These are phyloP conservation scores for Fusarium sp. DNA, from an alignment of 2,329 filamentous ascomycete genomes.

Conservation along the genomic window DNA sequence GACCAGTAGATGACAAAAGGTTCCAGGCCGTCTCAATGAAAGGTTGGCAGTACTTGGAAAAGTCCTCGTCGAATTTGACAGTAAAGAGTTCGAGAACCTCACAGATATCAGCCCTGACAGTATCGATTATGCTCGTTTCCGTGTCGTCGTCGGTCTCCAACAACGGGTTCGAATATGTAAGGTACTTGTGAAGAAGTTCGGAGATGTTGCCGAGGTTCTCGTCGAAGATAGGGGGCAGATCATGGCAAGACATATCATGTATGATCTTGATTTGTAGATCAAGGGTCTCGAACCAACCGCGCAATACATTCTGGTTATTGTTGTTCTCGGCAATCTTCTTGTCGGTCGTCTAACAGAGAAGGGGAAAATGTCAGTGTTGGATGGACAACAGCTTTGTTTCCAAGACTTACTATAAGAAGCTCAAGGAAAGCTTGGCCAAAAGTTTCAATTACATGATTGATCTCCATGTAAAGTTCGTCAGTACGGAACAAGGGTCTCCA, in stretches of 20 bases:
- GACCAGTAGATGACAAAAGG: conserved; percentile 84
- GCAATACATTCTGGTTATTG: conserved; percentile 78
- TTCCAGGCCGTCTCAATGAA: conserved; percentile 95
- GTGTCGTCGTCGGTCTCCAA: conserved; percentile 88
- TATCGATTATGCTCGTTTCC: conserved; percentile 86
- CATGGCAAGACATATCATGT: conserved; percentile 97
- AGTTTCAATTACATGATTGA: conserved; percentile 90
- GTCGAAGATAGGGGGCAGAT: conserved; percentile 94
- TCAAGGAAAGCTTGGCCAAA: conserved; percentile 87
- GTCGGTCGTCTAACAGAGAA: conserved; percentile 68
- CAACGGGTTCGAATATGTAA: conserved; percentile 86
- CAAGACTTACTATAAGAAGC: conserved; percentile 73
- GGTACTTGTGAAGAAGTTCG: conserved; percentile 87
- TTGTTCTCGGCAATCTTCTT: conserved; percentile 78
- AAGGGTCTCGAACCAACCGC: conserved; percentile 83
- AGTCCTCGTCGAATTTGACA: conserved; percentile 95
- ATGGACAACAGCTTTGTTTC: not conserved
- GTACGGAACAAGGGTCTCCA: conserved; percentile 96
- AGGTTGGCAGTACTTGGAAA: conserved; percentile 79
- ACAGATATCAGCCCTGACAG: conserved; percentile 92
- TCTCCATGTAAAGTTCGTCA: conserved; percentile 91
- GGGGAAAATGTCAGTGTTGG: conserved; percentile 28
- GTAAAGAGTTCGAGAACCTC: conserved; percentile 90
- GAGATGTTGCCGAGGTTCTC: conserved; percentile 84
- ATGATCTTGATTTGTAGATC: conserved; percentile 92